phyloP scores from a whole-genome alignment of 108 stramenopile species.

The Cyclotella sp. region DNA sequence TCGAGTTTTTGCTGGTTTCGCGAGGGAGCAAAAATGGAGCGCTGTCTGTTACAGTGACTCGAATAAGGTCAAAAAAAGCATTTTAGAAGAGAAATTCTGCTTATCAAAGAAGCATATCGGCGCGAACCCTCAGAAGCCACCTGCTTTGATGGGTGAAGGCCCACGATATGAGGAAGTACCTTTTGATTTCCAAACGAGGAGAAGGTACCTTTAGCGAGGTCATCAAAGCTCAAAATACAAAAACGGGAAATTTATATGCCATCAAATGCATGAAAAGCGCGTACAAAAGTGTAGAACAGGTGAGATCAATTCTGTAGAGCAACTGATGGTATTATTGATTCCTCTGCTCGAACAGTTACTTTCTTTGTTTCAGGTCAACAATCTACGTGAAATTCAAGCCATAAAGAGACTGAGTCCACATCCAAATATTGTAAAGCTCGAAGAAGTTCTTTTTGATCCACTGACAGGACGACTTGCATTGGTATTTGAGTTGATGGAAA shows the following conservation, averaged over 20 bases:
- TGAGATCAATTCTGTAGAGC: slow-evolving; percentile 14
- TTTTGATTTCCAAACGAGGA: slow-evolving; percentile 83
- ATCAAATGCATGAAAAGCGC: slow-evolving; percentile 93
- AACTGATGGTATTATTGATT: not conserved
- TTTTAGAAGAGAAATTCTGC: too few species aligned
- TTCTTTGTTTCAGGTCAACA: slow-evolving; percentile 65
- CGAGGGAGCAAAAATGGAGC: too few species aligned
- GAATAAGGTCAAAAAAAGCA: too few species aligned
- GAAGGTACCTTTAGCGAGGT: slow-evolving; percentile 93
- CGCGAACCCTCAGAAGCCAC: not conserved
- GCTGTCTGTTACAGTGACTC: too few species aligned
- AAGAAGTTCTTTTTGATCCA: slow-evolving; percentile 89
- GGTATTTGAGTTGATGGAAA: slow-evolving; percentile 90
- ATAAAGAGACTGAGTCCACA: slow-evolving; percentile 84
- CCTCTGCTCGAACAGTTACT: not conserved
- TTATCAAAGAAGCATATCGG: too few species aligned
- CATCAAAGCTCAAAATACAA: slow-evolving; percentile 83
- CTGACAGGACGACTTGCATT: slow-evolving; percentile 87
- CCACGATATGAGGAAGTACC: slow-evolving; percentile 75
- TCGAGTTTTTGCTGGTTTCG: too few species aligned
- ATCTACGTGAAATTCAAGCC: slow-evolving; percentile 88
- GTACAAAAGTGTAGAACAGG: slow-evolving; percentile 84
- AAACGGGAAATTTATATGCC: slow-evolving; percentile 80
- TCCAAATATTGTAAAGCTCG: slow-evolving; percentile 79
- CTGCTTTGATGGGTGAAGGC: not conserved